phyloP scores from a whole-genome alignment of 106 monocot species.

The Chionographis japonica region DNA sequence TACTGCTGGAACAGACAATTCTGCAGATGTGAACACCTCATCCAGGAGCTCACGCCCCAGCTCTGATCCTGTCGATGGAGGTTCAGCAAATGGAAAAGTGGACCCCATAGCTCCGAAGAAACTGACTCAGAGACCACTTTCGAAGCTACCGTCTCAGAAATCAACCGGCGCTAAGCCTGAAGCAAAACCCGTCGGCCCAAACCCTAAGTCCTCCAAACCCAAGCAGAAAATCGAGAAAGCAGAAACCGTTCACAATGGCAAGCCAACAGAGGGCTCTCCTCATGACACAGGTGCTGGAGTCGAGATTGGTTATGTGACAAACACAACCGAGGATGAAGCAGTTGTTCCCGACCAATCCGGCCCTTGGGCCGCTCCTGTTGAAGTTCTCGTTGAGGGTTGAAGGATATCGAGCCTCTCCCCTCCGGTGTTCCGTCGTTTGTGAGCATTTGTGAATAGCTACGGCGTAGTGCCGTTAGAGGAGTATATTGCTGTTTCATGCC shows the following conservation, averaged over 20 bases:
- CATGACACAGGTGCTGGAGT: background rate
- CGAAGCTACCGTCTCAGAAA: slow-evolving; percentile 38
- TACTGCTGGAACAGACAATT: slow-evolving; percentile 1
- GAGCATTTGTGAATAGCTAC: slow-evolving; percentile 19
- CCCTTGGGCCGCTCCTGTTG: background rate
- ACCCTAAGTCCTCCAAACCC: slow-evolving; percentile 19
- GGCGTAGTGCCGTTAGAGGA: background rate
- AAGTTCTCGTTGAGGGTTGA: slow-evolving; percentile 28
- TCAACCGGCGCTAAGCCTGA: slow-evolving; percentile 24
- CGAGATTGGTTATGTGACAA: background rate
- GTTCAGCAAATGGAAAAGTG: slow-evolving; percentile 1
- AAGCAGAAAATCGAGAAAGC: slow-evolving; percentile 26
- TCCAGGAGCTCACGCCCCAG: slow-evolving; percentile 12
- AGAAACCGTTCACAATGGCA: slow-evolving; percentile 10
- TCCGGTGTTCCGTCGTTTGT: background rate
- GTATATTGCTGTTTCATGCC: too few species aligned
- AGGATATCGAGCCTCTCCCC: background rate
- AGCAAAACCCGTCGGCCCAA: slow-evolving; percentile 8
- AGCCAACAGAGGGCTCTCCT: background rate
- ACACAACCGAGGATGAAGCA: slow-evolving; percentile 5
- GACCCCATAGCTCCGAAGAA: slow-evolving; percentile 23
- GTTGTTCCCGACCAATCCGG: background rate
- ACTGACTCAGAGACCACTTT: slow-evolving; percentile 23
- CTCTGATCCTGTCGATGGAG: slow-evolving; percentile 17
- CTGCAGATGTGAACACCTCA: slow-evolving; percentile 25